These are phyloP conservation scores for Rhododendron kiyosumense DNA, from an alignment of 148 eudicot species.

Conservation along the genomic window DNA sequence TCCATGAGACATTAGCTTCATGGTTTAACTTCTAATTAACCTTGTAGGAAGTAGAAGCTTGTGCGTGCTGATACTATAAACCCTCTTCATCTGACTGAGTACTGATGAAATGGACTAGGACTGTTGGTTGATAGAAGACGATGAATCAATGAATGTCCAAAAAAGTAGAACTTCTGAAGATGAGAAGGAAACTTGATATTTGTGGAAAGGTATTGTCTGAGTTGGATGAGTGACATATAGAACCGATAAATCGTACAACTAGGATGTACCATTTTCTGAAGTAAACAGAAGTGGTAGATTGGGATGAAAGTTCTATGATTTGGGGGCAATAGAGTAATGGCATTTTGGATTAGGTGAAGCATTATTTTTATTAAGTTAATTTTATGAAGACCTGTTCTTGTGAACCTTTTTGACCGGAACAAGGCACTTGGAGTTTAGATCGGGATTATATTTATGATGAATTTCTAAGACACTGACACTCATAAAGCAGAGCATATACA, in stretches of 20 bases:
- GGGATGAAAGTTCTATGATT: neutral
- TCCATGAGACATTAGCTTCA: neutral
- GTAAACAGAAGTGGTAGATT: neutral
- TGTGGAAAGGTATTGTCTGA: neutral
- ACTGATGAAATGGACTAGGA: neutral
- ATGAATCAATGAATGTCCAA: neutral
- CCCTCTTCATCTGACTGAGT: neutral
- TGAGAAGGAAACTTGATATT: neutral
- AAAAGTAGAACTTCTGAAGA: neutral
- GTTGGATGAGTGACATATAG: neutral
- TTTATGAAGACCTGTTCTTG: neutral
- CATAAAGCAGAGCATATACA: neutral
- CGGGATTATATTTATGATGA: neutral
- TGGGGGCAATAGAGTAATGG: neutral
- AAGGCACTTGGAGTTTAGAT: neutral
- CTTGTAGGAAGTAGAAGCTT: neutral
- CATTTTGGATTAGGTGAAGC: neutral
- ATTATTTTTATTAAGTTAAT: neutral
- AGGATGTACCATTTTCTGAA: neutral
- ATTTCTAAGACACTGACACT: neutral
- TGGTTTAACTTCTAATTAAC: neutral
- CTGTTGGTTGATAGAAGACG: neutral
- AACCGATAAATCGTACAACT: neutral
- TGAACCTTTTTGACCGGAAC: neutral
- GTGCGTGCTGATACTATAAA: neutral